Evolutionary conservation across 129 eudicot genomes (phyloP), one percentile per base, ranked within the genome.

Genomic region (Sambucus nigra): DNA sequence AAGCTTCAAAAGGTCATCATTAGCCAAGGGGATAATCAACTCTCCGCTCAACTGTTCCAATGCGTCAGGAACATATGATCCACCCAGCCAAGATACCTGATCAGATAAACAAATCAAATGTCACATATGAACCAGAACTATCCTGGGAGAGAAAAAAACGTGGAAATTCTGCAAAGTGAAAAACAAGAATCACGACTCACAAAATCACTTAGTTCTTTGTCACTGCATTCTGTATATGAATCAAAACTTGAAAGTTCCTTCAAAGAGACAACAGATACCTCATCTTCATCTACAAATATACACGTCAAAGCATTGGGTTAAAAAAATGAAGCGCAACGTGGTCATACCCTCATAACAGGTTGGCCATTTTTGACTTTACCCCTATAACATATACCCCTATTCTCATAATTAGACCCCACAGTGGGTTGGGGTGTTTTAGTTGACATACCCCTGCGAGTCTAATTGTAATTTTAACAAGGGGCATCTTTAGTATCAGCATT

Each of bases 21-120:
- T 68, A 5, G 72, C 73, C 81, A 79, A 60, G 41, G 94, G 79
- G 53, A 84, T 61, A 22, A 63, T 54, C 63, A 84, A 41, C 68
- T 78, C 86, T 68, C 95, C 97, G 64, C 60, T 76, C 53, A 68
- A 35, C 7, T 84, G 66, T 33, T 58, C 69, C 14, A 41, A 63
- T 29, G 35, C 35, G 8, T 29, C 4, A 29, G 35, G 35, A 19
- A 71, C 67, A 61, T 84, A 89, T 48, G 93, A 83, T 71, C 97
- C 97, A 60, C 88, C 93, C 60, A 89, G 63, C 80, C 76, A 78
- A 42, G 70, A 66, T 45, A 93, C 95, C 97, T 89, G 58, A 53
- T 44, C 41, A 33, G 11, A 65, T 45, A 57, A 1, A 61, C 40
- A 44, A 14, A 25, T 35, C 26, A 60, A 38, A 21, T 13, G 65